phyloP scores from a whole-genome alignment of 75 land plant species.

The Ceratopteris richardii region DNA sequence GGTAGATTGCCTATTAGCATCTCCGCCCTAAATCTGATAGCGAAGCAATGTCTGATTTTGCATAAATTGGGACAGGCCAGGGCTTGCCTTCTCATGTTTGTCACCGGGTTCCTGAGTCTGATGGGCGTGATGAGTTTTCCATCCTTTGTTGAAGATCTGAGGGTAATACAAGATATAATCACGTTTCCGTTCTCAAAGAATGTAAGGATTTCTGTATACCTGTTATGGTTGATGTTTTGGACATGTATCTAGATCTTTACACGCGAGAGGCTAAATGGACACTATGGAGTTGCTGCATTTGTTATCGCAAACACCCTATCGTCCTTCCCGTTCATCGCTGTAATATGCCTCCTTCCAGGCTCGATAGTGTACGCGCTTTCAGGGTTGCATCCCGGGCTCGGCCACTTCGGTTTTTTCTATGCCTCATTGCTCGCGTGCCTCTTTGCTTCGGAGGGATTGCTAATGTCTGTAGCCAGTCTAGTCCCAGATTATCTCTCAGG shows the following conservation, averaged over 20 bases:
- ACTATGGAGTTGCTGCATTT: conserved; percentile 2
- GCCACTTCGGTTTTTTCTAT: not conserved
- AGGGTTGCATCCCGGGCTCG: conserved; percentile 1
- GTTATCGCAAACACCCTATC: conserved; percentile 6
- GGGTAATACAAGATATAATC: conserved; percentile 5
- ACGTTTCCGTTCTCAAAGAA: not conserved
- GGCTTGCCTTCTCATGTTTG: conserved; percentile 69
- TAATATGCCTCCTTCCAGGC: not conserved
- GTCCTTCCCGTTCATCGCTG: not conserved
- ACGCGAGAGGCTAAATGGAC: conserved; percentile 7
- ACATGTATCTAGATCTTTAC: not conserved
- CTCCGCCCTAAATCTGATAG: not conserved
- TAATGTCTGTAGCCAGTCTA: not conserved
- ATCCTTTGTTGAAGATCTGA: conserved; percentile 57
- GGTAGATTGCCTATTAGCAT: conserved; percentile 38
- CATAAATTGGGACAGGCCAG: conserved; percentile 52
- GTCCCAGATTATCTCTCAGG: conserved; percentile 7
- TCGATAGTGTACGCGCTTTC: not conserved
- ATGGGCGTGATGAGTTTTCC: conserved; percentile 87
- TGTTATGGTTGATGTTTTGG: not conserved
- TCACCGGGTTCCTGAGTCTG: conserved; percentile 75
- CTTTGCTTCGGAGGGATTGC: not conserved
- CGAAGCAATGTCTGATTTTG: not conserved
- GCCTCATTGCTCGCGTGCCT: not conserved
- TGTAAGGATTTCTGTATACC: not conserved